Evolutionary conservation across 768 basidiomycete species (phyloP).

Genomic region (Cystobasidiopsis lactophilus): DNA sequence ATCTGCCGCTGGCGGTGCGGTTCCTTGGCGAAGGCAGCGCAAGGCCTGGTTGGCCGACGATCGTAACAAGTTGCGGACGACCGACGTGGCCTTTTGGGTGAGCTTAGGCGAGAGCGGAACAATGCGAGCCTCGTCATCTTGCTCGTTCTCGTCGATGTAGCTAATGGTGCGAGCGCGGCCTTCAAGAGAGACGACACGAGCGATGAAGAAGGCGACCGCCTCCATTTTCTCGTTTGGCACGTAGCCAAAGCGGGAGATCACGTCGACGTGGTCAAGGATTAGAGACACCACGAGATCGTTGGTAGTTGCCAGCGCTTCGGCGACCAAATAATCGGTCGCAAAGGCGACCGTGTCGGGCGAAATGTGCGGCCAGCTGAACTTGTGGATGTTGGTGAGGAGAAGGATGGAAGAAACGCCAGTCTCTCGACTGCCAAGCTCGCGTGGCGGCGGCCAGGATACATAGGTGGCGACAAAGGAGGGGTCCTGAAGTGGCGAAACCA

Average conservation of each 20-base stretch:
- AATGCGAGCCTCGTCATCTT: not conserved
- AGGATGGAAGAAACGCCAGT: conserved; percentile 12
- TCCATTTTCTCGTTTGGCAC: conserved; percentile 13
- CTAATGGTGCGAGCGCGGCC: conserved; percentile 12
- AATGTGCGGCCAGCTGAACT: conserved; percentile 19
- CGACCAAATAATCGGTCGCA: conserved; percentile 14
- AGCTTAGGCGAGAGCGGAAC: conserved; percentile 1
- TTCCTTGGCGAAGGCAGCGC: conserved; percentile 14
- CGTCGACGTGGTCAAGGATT: conserved; percentile 17
- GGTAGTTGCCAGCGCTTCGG: conserved; percentile 14
- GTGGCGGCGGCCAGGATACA: conserved; percentile 6
- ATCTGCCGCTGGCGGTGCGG: conserved; percentile 5
- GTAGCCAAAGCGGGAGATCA: conserved; percentile 18
- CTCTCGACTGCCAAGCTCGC: conserved; percentile 8
- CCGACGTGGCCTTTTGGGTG: conserved; percentile 12
- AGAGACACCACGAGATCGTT: conserved; percentile 12
- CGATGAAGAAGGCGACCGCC: conserved; percentile 18
- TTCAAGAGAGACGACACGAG: conserved; percentile 17
- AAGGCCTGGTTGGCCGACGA: conserved; percentile 21
- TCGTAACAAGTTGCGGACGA: conserved; percentile 20
- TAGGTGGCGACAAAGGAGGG: conserved; percentile 18
- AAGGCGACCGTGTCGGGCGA: conserved; percentile 11
- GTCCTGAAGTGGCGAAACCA: conserved; percentile 17
- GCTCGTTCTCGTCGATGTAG: conserved; percentile 11
- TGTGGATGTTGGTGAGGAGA: conserved; percentile 19